phyloP scores from a whole-genome alignment of 179 eudicot species.

The Actinidia chinensis region DNA sequence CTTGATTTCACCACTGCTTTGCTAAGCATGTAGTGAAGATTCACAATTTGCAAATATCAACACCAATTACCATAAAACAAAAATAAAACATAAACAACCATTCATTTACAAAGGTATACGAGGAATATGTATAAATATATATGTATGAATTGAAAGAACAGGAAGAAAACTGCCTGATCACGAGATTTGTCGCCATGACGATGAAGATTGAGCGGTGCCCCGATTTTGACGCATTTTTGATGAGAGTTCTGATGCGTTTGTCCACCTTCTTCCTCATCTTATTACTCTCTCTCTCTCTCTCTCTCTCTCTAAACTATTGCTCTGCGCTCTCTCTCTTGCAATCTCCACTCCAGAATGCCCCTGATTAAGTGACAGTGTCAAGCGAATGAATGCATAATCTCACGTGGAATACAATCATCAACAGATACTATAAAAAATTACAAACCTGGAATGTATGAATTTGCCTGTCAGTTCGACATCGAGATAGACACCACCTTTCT shows the following conservation, averaged over 20 bases:
- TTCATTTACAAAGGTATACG: too few species aligned
- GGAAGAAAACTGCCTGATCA: constrained; percentile 44
- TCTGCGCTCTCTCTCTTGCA: background rate
- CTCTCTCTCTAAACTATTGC: background rate
- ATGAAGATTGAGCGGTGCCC: constrained; percentile 81
- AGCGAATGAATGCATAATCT: background rate
- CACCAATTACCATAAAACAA: background rate
- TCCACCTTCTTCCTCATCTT: constrained; percentile 86
- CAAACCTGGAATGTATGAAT: constrained; percentile 68
- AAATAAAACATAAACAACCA: background rate
- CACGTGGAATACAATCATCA: background rate
- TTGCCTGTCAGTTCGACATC: constrained; percentile 75
- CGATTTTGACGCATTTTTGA: constrained; percentile 76
- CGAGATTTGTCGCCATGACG: constrained; percentile 84
- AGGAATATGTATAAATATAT: too few species aligned
- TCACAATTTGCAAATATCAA: constrained; percentile 57
- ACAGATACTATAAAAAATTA: background rate
- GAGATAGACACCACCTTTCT: constrained; percentile 70
- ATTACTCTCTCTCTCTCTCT: background rate
- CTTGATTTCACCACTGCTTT: constrained; percentile 59
- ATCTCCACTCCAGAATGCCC: constrained; percentile 39
- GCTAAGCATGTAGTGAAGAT: constrained; percentile 67
- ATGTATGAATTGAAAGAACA: background rate
- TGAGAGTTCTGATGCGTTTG: constrained; percentile 73
- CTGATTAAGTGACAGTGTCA: constrained; percentile 12